Percentiles rank a stretch among this genome's conserved stretches.
These are phyloP conservation scores for Pleurotus sapidus DNA, from an alignment of 768 basidiomycete species.

Conservation along the genomic window DNA sequence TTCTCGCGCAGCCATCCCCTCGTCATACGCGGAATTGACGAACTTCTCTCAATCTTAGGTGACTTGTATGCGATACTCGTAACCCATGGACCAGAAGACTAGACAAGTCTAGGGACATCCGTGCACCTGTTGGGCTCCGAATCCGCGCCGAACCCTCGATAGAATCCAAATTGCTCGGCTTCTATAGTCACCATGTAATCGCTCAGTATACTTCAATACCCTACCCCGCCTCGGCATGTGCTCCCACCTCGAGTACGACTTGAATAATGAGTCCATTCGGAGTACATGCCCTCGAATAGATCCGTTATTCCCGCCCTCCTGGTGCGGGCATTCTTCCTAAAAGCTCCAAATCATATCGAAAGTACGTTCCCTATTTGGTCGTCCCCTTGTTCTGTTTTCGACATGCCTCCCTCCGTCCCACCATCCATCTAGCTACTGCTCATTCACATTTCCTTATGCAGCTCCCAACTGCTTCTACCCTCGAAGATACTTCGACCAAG, in stretches of 20 bases:
- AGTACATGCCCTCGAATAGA: neutral
- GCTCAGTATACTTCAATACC: neutral
- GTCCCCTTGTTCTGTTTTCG: neutral
- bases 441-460: slow-evolving; percentile 1
- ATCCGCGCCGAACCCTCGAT: too few species aligned
- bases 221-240: neutral
- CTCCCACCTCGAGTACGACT: neutral
- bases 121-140: too few species aligned
- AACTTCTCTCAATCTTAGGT: too few species aligned
- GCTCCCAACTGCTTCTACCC: neutral
- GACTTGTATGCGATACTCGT: too few species aligned
- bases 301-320: neutral
- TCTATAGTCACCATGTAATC: neutral
- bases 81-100: too few species aligned
- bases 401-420: neutral
- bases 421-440: neutral
- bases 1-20: too few species aligned
- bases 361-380: neutral
- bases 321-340: neutral
- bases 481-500: neutral
- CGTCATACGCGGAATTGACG: too few species aligned
- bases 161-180: too few species aligned
- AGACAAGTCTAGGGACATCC: too few species aligned
- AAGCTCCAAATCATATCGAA: neutral
- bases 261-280: too few species aligned